These are phyloP conservation scores for Bertia moriformis DNA, from an alignment of 2,329 filamentous ascomycete genomes.

Conservation along the genomic window DNA sequence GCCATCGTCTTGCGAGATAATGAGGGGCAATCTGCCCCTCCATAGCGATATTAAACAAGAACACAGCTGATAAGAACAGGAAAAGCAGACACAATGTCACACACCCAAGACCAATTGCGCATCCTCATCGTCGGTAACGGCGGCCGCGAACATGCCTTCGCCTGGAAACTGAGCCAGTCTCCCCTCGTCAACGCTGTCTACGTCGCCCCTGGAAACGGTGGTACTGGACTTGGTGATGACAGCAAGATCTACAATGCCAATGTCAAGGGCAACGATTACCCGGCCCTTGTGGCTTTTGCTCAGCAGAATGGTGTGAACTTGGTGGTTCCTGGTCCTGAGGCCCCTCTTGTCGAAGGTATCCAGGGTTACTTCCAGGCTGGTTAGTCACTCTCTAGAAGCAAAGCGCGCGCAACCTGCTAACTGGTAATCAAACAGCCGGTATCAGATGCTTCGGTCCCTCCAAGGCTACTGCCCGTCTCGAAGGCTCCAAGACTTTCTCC, in stretches of 20 bases:
- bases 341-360: slow-evolving; percentile 82
- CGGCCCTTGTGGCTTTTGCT: slow-evolving; percentile 62
- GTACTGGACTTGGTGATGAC: slow-evolving; percentile 45
- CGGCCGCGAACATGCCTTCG: slow-evolving; percentile 83
- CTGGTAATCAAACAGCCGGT: slow-evolving; percentile 28
- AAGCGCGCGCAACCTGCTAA: neutral
- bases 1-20: no score
- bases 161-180: slow-evolving; percentile 85
- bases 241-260: slow-evolving; percentile 62
- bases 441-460: slow-evolving; percentile 79
- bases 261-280: slow-evolving; percentile 64
- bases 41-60: no score
- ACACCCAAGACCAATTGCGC: slow-evolving; percentile 27
- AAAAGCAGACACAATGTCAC: no score
- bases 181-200: slow-evolving; percentile 62
- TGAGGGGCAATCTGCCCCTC: no score
- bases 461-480: slow-evolving; percentile 71
- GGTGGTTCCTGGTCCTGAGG: slow-evolving; percentile 81
- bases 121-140: slow-evolving; percentile 86
- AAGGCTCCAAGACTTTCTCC: slow-evolving; percentile 91
- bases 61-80: no score
- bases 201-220: slow-evolving; percentile 69
- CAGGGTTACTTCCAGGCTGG: slow-evolving; percentile 59
- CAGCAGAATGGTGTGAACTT: slow-evolving; percentile 62
- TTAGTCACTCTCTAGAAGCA: slow-evolving; percentile 19